Base-by-base conservation (phyloP, 352 stramenopile genomes). In the Pythium insidiosum region DNA sequence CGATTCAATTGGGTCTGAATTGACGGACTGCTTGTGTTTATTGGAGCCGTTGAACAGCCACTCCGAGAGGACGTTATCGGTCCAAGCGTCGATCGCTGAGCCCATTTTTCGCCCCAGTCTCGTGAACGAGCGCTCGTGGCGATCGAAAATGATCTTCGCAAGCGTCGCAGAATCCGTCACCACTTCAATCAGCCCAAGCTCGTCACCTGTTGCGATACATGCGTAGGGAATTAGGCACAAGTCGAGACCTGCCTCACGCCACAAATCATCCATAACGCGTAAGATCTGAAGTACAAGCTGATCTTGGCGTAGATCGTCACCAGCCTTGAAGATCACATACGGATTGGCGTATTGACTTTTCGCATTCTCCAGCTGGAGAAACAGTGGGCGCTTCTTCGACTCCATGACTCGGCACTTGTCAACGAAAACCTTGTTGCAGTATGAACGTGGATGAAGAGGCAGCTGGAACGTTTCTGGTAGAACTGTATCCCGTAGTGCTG, bases 301-400 rank as follows among this genome's bases (percentile, higher is more conserved):
- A 44, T 97, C 92, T 51, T 98, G 92, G 5, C 91, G 84, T 28
- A 97, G 52, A 51, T 97, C 91, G 40, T 97, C 91, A 1, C 91
- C 91, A 0, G 73, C 74, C 55, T 97, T 97, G 63, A 97, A 96
- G 42, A 97, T 94, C 24, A 95, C 67, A 44, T 70, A 81, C 1
- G 69, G 70, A 7, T 68, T 62, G 21, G 61, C 66, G 39, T 87
- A 71, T 30, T 84, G 57, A 0, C 65, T 49, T 37, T 89, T 89
- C 7, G 70, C 61, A 20, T 72, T 86, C 43, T 86, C 60, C 10
- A 97, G 81, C 19, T 86, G 80, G 12, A 97, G 61, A 44, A 88
- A 85, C 0, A 97, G 68, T 7, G 91, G 91, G 4, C 84, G 68
- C 55, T 97, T 97, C 56, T 97, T 97, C 15, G 74, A 95, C 50